Conservation (phyloP, 805 yeast species). For the Scheffersomyces lignosus region DNA sequence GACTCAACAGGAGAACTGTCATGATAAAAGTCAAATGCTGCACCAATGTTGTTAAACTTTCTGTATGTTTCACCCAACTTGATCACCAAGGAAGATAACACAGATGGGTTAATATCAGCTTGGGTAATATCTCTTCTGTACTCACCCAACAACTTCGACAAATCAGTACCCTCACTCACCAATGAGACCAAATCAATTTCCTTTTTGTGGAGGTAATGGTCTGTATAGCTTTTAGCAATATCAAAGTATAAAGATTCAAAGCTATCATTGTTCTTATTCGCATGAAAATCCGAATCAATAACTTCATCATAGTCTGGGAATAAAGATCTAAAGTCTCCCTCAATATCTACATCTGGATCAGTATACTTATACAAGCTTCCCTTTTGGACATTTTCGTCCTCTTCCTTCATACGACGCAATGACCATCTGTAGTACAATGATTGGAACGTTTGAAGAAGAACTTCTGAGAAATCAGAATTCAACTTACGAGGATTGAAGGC, state of each 20-base stretch:
- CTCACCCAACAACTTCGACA: conserved; percentile 10
- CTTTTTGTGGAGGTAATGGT: conserved; percentile 32
- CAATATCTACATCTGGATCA: conserved; percentile 66
- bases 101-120: conserved; percentile 19
- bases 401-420: conserved; percentile 62
- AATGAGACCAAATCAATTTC: conserved; percentile 22
- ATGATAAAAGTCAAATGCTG: conserved; percentile 55
- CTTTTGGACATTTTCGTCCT: conserved; percentile 59
- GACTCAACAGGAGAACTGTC: conserved; percentile 64
- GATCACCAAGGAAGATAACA: conserved; percentile 18
- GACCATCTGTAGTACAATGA: conserved; percentile 81
- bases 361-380: conserved; percentile 65
- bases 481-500: conserved; percentile 21
- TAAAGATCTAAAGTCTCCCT: conserved; percentile 73
- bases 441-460: conserved; percentile 45
- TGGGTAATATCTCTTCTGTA: conserved; percentile 8
- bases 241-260: conserved; percentile 48
- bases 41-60: conserved; percentile 14
- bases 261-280: conserved; percentile 18
- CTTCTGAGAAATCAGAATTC: background rate
- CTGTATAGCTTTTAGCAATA: conserved; percentile 51
- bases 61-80: conserved; percentile 18
- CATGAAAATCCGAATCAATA: conserved; percentile 28
- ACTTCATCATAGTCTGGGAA: conserved; percentile 88
- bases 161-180: conserved; percentile 41